Base-by-base conservation (phyloP, 2,329 filamentous ascomycete genomes). In the Aspergillus fischeri region DNA sequence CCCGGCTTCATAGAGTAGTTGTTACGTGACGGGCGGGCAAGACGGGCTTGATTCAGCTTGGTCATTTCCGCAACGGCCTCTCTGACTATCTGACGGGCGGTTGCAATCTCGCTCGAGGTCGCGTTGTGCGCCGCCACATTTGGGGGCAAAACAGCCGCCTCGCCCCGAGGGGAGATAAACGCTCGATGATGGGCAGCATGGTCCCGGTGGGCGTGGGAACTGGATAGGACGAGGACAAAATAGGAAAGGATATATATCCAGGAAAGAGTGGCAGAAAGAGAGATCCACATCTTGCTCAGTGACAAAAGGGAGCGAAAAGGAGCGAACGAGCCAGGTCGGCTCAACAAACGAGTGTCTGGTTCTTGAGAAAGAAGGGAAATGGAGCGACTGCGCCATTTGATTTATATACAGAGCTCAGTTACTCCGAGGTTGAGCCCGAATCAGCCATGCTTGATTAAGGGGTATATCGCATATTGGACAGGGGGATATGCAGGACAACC, bases 11-110 rank as follows among this genome's bases (percentile, higher is more conserved):
- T 29, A 47, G n/a, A 47, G 25, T 50, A 49, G 10, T 53, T 49
- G 10, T 49, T 49, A 10, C 45, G 50, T 50, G 53, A 44, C 9
- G 53, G 53, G 4, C 32, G 48, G 17, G 54, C 56, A 3, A 59
- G 53, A 29, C 56, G 56, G 41, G 53, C 56, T 56, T 54, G 52
- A 41, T 59, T 59, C 14, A 52, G 45, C 56, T 56, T 51, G 44
- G 56, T 59, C 56, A 59, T 59, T 45, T 28, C 29, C 21, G 50
- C 32, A 32, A 59, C 52, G 53, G 53, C 56, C 42, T 51, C 50
- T 50, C 28, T 35, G 47, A 59, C 53, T 7, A 59, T 44, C 20
- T 53, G 32, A 10, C 53, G 56, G 1, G 56, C 56, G 7, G 51
- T 53, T 28, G 44, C 53, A 49, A 59, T 56, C n/a, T 52, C 38